Percentiles rank a stretch among this genome's conserved stretches.
Evolutionary conservation across 2,329 filamentous ascomycete species (phyloP).

Genomic region (Penicillium rolfsii): DNA sequence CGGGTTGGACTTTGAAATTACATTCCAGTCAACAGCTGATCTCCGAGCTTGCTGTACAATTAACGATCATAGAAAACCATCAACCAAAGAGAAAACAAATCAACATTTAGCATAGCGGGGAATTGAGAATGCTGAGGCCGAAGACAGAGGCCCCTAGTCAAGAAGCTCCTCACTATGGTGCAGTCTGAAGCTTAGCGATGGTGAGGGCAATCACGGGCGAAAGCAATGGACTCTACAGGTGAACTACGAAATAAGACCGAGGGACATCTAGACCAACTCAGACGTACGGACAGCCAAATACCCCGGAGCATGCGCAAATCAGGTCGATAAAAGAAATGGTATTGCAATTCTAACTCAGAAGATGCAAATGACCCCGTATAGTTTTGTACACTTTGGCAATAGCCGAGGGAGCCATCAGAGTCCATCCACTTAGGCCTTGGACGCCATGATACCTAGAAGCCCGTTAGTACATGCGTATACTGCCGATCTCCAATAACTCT

Average conservation of each 20-base stretch:
- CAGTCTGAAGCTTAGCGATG: background rate
- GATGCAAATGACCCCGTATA: constrained; percentile 40
- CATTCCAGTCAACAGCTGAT: too few relatives aligned
- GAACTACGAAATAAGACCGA: background rate
- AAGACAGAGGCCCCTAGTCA: background rate
- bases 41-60: too few relatives aligned
- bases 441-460: constrained; percentile 42
- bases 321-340: constrained; percentile 34
- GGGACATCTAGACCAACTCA: background rate
- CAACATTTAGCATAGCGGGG: background rate
- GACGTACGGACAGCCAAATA: background rate
- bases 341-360: constrained; percentile 44
- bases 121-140: background rate
- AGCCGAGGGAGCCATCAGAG: constrained; percentile 35
- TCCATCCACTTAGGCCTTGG: constrained; percentile 46
- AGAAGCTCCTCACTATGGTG: background rate
- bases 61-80: background rate
- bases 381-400: constrained; percentile 47
- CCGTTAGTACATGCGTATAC: constrained; percentile 18
- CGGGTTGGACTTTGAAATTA: background rate
- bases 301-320: background rate
- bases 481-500: too few relatives aligned
- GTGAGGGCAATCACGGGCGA: background rate
- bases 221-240: background rate
- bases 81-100: background rate